phyloP scores from a whole-genome alignment of 305 asterid genomes.

The Fraxinus velutina region DNA sequence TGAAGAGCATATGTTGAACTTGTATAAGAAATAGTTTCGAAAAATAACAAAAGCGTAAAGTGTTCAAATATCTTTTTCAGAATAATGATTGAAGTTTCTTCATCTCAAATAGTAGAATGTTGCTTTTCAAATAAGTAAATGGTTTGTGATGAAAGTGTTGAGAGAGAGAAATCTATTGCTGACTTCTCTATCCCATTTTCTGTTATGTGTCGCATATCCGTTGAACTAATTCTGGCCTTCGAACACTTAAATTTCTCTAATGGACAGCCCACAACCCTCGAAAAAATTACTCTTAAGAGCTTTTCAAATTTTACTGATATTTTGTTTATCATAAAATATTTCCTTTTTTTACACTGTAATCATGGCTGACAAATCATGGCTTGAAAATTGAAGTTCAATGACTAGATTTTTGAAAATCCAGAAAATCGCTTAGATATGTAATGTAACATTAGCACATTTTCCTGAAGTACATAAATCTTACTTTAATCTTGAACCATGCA shows the following conservation, averaged over 20 bases:
- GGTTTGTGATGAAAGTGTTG: not conserved
- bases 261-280: not conserved
- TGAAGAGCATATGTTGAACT: not conserved
- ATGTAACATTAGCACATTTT: not conserved
- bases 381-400: not conserved
- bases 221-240: not conserved
- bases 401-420: not conserved
- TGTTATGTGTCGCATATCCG: not conserved
- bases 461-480: not conserved
- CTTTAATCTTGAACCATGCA: not conserved
- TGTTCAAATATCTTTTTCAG: not conserved
- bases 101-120: not conserved
- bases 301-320: not conserved
- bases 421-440: not conserved
- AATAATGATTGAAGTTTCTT: not conserved
- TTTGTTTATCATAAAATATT: not conserved
- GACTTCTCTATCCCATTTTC: not conserved
- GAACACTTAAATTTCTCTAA: not conserved
- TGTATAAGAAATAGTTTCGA: not conserved
- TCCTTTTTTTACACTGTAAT: not conserved
- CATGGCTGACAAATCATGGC: not conserved
- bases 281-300: not conserved
- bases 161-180: not conserved
- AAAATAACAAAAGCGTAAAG: not conserved
- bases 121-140: not conserved